These are phyloP conservation scores for Amanita jacksonii DNA, from an alignment of 768 basidiomycete genomes.

Conservation along the genomic window DNA sequence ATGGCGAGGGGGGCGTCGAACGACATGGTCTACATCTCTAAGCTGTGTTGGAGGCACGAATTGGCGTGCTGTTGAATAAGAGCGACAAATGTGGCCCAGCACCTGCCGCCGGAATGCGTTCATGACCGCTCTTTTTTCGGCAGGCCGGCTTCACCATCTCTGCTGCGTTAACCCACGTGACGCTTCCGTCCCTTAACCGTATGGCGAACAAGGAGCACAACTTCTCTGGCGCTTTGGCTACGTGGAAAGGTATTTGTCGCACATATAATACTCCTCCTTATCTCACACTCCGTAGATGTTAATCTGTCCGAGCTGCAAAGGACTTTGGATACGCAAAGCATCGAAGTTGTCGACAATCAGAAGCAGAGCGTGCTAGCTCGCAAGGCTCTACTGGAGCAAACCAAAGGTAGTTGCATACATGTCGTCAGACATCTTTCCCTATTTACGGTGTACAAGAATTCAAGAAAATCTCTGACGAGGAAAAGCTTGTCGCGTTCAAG, in stretches of 20 bases:
- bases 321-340: slow-evolving; percentile 83
- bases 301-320: slow-evolving; percentile 88
- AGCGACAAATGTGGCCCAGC: slow-evolving; percentile 13
- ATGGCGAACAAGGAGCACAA: slow-evolving; percentile 52
- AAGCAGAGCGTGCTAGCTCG: slow-evolving; percentile 93
- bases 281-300: slow-evolving; percentile 44
- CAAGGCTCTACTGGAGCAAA: slow-evolving; percentile 91
- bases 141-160: neutral
- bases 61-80: slow-evolving; percentile 17
- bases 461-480: slow-evolving; percentile 87
- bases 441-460: slow-evolving; percentile 56
- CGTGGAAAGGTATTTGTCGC: slow-evolving; percentile 72
- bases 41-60: slow-evolving; percentile 29
- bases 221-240: slow-evolving; percentile 85
- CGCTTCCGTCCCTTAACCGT: slow-evolving; percentile 2
- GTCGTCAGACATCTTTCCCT: neutral
- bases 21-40: slow-evolving; percentile 8
- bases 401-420: slow-evolving; percentile 60
- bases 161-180: slow-evolving; percentile 1
- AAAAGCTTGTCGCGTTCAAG: slow-evolving; percentile 85
- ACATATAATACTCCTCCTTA: neutral
- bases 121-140: neutral
- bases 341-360: slow-evolving; percentile 97
- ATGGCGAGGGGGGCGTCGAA: neutral
- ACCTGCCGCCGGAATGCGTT: slow-evolving; percentile 9